phyloP scores from a whole-genome alignment of 768 basidiomycete species.

The Lyophyllum semitale region DNA sequence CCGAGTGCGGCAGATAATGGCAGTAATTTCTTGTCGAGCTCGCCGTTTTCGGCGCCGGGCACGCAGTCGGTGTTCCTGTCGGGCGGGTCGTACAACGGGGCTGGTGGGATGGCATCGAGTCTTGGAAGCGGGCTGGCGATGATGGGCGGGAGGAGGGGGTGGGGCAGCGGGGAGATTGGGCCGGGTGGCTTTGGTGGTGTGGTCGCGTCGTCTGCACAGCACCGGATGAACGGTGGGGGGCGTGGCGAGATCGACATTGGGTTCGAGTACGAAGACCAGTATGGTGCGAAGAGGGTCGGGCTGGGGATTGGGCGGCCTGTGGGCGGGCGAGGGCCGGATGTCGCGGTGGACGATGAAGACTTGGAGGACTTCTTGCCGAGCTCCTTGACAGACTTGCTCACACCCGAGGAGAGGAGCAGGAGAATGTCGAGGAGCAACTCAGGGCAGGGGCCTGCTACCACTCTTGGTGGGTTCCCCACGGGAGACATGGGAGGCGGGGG shows the following conservation, averaged over 20 bases:
- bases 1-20: conserved; percentile 32
- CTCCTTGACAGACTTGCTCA: conserved; percentile 85
- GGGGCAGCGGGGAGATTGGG: conserved; percentile 26
- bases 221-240: conserved; percentile 9
- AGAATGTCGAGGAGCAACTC: conserved; percentile 79
- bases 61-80: conserved; percentile 56
- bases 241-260: conserved; percentile 34
- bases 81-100: conserved; percentile 29
- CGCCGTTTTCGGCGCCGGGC: conserved; percentile 80
- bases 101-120: conserved; percentile 62
- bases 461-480: conserved; percentile 13
- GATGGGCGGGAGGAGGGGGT: conserved; percentile 43
- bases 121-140: conserved; percentile 56
- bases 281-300: conserved; percentile 19
- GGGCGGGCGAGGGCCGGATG: conserved; percentile 30
- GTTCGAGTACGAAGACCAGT: conserved; percentile 44
- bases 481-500: conserved; percentile 9
- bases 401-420: conserved; percentile 82
- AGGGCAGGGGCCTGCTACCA: conserved; percentile 32
- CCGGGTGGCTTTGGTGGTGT: conserved; percentile 1
- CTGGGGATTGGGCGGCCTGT: conserved; percentile 16
- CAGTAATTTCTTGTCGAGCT: conserved; percentile 49
- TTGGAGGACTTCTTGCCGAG: conserved; percentile 89
- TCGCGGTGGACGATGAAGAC: conserved; percentile 71
- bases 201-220: conserved; percentile 10